These are phyloP conservation scores for Trichomonascus vanleenenianus DNA, from an alignment of 805 yeast genomes.

Conservation along the genomic window DNA sequence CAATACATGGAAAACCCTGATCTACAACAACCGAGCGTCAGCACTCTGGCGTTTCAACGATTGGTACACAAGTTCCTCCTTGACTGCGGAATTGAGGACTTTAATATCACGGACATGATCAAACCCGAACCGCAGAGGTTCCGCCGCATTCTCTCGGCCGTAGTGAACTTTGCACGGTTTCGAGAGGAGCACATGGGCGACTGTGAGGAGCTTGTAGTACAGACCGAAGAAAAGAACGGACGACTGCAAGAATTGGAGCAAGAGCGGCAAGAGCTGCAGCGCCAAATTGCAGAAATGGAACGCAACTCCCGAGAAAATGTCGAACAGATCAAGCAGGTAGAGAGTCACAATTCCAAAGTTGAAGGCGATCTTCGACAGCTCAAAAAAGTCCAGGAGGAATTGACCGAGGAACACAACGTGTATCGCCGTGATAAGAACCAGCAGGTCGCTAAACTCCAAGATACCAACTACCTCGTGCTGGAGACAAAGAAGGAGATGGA, in stretches of 20 bases:
- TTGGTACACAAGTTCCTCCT: slow-evolving; percentile 55
- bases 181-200: slow-evolving; percentile 69
- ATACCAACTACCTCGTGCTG: slow-evolving; percentile 46
- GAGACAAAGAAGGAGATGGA: slow-evolving; percentile 54
- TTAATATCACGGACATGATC: slow-evolving; percentile 62
- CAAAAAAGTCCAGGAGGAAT: slow-evolving; percentile 53
- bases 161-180: slow-evolving; percentile 78
- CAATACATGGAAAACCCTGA: slow-evolving; percentile 30
- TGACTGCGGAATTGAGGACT: slow-evolving; percentile 72
- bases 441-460: slow-evolving; percentile 52
- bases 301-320: slow-evolving; percentile 19
- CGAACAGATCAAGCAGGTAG: slow-evolving; percentile 30
- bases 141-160: slow-evolving; percentile 65
- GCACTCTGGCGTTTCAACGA: slow-evolving; percentile 48
- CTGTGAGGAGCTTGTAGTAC: slow-evolving; percentile 52
- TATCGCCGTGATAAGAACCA: slow-evolving; percentile 58
- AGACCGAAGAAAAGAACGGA: slow-evolving; percentile 44
- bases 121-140: slow-evolving; percentile 69
- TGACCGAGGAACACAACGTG: slow-evolving; percentile 52
- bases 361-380: slow-evolving; percentile 56
- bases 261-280: slow-evolving; percentile 32
- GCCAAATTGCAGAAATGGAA: slow-evolving; percentile 31
- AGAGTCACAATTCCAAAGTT: slow-evolving; percentile 44
- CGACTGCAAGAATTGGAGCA: slow-evolving; percentile 33
- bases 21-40: slow-evolving; percentile 34